A percentile compares a stretch with the other conserved stretches of the same genome.
Conservation (phyloP, 2,329 filamentous ascomycete genomes). For the Cordyceps cateniannulata region DNA sequence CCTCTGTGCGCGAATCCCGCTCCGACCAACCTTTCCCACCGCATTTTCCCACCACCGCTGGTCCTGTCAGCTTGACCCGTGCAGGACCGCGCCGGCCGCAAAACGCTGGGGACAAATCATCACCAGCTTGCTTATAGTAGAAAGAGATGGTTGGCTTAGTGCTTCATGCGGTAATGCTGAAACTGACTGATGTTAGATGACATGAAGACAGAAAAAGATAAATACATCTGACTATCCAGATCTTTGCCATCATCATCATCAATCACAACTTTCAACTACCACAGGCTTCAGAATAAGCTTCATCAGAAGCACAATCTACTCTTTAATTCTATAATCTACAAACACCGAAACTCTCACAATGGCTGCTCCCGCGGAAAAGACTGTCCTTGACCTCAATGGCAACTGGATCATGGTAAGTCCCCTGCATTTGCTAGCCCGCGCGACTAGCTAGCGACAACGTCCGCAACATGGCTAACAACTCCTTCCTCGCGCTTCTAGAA, state of each 20-base stretch:
- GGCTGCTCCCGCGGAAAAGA: conserved; percentile 12
- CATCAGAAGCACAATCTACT: background rate
- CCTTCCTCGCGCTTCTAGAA: background rate
- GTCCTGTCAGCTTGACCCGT: conserved; percentile 6
- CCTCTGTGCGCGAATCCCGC: conserved; percentile 1
- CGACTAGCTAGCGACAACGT: background rate
- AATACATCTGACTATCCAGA: conserved; percentile 9
- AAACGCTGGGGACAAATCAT: conserved; percentile 9
- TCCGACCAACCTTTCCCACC: background rate
- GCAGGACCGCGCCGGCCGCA: background rate
- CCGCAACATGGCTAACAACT: background rate
- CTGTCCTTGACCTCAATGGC: conserved; percentile 12
- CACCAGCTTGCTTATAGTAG: conserved; percentile 9
- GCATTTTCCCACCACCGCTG: background rate
- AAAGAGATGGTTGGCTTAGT: conserved; percentile 7
- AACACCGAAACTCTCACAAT: background rate
- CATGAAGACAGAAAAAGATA: background rate
- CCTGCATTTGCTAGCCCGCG: background rate
- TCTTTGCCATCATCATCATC: background rate
- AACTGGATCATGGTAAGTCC: conserved; percentile 13
- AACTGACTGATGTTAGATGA: background rate
- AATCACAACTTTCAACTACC: background rate
- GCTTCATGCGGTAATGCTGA: conserved; percentile 5
- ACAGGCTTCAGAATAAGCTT: background rate
- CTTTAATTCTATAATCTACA: background rate